Base-by-base conservation (phyloP, 148 eudicot species). In the Hydrangea macrophylla region DNA sequence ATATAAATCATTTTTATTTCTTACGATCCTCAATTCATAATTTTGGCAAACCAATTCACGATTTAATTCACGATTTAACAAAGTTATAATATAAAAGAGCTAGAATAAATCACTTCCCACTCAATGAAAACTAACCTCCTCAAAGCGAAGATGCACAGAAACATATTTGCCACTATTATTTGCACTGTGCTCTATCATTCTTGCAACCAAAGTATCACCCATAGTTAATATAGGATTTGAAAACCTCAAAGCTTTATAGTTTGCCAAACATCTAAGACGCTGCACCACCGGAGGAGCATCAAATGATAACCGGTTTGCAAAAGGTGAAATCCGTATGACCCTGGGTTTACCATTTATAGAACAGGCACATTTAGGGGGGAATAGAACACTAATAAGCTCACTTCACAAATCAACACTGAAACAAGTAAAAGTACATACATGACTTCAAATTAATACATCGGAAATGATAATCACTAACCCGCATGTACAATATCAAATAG, bases 141-240 rank as follows among this genome's bases (percentile, higher is more conserved):
- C 99, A 78, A 88, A 94, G 44, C 99, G 99, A 69, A 94, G 96
- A 83, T 94, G 99, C 73, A 94, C 99, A 51, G 99, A 94, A 60
- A 94, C 80, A 70, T 90, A 94, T 62, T 94, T 94, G 44, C 99
- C 99, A 63, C 86, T 80, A 74, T 86, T 88, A 59, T 75, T 87
- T 71, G 76, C 79, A 76, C 97, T 90, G n/a, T 60, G 85, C 71
- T 85, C 89, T 84, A 80, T 86, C 99, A 94, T 94, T 80, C 92
- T 88, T 67, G 87, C 73, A 58, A 90, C 97, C 55, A 94, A 79
- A 32, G 87, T 72, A 74, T 90, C 86, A 27, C 84, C 97, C 76
- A 94, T 66, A 54, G 84, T 75, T 63, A 78, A 80, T 61, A 94
- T 80, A n/a, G 88, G 96, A 60, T 74, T 64, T 66, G 97, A 79